phyloP scores from a whole-genome alignment of 2,329 filamentous ascomycete species.

The Zarea fungicola region DNA sequence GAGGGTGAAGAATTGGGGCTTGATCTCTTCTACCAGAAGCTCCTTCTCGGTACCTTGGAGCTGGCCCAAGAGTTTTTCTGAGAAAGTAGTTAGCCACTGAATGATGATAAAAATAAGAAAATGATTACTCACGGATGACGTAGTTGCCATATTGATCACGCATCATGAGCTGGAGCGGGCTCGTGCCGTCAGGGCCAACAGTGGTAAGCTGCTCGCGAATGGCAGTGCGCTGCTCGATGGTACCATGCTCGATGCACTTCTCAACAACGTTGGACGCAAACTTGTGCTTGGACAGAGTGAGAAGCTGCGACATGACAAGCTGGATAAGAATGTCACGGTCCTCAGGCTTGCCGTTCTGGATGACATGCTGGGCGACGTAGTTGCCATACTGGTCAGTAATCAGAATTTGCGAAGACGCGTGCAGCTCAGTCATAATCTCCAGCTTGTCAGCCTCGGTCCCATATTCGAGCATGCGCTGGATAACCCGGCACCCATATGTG shows the following conservation, averaged over 20 bases:
- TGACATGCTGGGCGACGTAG: conserved; percentile 92
- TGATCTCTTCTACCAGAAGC: conserved; percentile 58
- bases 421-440: conserved; percentile 72
- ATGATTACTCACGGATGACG: conserved; percentile 71
- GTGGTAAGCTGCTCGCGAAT: conserved; percentile 62
- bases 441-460: conserved; percentile 67
- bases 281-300: conserved; percentile 85
- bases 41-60: conserved; percentile 56
- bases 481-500: conserved; percentile 83
- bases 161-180: conserved; percentile 70
- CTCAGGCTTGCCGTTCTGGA: conserved; percentile 67
- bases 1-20: conserved; percentile 53
- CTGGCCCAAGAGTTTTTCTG: conserved; percentile 73
- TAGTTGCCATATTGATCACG: conserved; percentile 94
- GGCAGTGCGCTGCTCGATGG: conserved; percentile 59
- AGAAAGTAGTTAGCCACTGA: conserved; percentile 15
- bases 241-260: conserved; percentile 74
- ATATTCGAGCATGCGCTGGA: conserved; percentile 85
- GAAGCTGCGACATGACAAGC: conserved; percentile 65
- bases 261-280: conserved; percentile 97
- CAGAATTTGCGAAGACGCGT: conserved; percentile 63
- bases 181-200: conserved; percentile 58
- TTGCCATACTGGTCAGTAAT: conserved; percentile 90
- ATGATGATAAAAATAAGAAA: conserved; percentile 21
- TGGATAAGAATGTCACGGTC: conserved; percentile 70